Conservation (phyloP, 805 yeast genomes). For the Hanseniaspora osmophila region DNA sequence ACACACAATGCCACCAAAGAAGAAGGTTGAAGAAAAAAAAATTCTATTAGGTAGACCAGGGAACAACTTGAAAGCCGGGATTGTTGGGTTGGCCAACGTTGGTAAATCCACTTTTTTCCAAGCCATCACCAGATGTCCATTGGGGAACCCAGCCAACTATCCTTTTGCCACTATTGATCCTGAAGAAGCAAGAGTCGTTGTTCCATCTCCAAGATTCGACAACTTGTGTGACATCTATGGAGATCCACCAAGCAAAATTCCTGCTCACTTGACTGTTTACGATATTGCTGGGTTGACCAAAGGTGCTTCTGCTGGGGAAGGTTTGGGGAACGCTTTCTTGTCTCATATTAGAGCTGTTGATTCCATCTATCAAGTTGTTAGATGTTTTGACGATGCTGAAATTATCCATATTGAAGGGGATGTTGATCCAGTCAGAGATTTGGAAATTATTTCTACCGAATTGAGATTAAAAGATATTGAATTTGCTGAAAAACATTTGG, state of each 20-base stretch:
- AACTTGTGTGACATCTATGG: constrained; percentile 57
- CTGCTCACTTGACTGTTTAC: constrained; percentile 83
- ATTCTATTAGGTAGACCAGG: constrained; percentile 76
- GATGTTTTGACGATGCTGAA: constrained; percentile 96
- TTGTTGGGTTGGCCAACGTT: constrained; percentile 70
- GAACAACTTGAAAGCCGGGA: constrained; percentile 36
- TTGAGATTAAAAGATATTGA: constrained; percentile 93
- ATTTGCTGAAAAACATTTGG: constrained; percentile 74
- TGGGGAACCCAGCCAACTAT: constrained; percentile 64
- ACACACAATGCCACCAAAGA: constrained; percentile 25
- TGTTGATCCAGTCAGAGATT: constrained; percentile 88
- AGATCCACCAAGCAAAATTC: constrained; percentile 70
- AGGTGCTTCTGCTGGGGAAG: constrained; percentile 95
- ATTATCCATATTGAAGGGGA: constrained; percentile 95
- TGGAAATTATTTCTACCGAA: constrained; percentile 82
- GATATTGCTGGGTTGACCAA: constrained; percentile 97
- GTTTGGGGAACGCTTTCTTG: constrained; percentile 93
- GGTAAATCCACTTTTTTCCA: constrained; percentile 75
- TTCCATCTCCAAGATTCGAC: constrained; percentile 83
- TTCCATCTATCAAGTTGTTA: constrained; percentile 93
- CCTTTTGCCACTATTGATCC: constrained; percentile 90
- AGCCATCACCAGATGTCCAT: constrained; percentile 58
- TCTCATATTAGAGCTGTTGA: constrained; percentile 95
- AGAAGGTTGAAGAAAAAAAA: constrained; percentile 40
- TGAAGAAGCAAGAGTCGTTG: constrained; percentile 91